Evolutionary conservation across 164 flowering plant genomes (phyloP).

Genomic region (Liquidambar formosana): DNA sequence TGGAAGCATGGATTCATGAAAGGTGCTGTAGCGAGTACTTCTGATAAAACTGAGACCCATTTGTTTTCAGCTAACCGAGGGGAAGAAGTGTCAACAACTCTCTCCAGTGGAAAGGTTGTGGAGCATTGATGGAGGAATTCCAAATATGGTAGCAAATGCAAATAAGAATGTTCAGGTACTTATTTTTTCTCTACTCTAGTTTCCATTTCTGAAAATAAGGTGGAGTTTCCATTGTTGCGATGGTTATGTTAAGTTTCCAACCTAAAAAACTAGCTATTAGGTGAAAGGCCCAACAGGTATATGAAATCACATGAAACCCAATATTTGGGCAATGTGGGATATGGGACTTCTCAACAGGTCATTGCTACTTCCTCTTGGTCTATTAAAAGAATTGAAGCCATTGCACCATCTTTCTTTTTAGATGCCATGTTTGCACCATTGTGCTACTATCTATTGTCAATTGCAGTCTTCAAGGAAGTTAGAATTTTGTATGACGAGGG

Average conservation of each 20-base stretch:
- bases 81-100: slow-evolving; percentile 20
- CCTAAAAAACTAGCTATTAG: too few species aligned
- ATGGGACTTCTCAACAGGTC: too few species aligned
- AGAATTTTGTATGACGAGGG: too few species aligned
- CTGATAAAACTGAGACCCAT: slow-evolving; percentile 34
- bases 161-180: slow-evolving; percentile 52
- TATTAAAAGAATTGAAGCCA: too few species aligned
- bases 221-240: not conserved
- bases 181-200: not conserved
- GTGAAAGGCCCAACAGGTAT: too few species aligned
- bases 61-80: slow-evolving; percentile 24
- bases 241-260: too few species aligned
- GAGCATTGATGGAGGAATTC: slow-evolving; percentile 56
- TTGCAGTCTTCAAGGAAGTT: too few species aligned
- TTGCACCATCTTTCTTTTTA: too few species aligned
- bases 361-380: not conserved
- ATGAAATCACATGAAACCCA: too few species aligned
- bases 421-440: too few species aligned
- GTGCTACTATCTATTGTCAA: too few species aligned
- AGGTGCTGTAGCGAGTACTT: slow-evolving; percentile 14
- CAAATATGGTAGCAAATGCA: slow-evolving; percentile 30
- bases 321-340: too few species aligned
- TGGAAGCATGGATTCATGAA: slow-evolving; percentile 31
- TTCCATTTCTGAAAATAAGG: not conserved
- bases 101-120: slow-evolving; percentile 31